Evolutionary conservation across 202 grass and related monocot species (phyloP).

Genomic region (Panicum virgatum): DNA sequence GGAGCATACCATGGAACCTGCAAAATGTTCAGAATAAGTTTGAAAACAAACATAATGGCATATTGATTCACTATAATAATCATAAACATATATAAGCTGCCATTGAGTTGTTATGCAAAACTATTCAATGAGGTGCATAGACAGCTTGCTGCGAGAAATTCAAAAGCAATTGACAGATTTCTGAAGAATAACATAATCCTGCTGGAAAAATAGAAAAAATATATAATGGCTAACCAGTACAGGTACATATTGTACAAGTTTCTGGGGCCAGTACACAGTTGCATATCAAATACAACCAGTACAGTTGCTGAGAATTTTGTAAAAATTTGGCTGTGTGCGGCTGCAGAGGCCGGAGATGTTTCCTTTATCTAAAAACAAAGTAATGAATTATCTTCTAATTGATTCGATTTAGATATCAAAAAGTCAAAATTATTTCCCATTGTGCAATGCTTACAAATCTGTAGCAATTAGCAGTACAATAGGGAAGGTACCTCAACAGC

Average conservation of each 20-base stretch:
- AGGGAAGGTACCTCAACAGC: constrained; percentile 74
- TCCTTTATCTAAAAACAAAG: too few relatives aligned
- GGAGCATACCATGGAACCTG: constrained; percentile 89
- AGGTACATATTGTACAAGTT: neutral
- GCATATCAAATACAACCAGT: neutral
- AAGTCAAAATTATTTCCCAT: neutral
- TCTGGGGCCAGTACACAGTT: neutral
- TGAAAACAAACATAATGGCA: neutral
- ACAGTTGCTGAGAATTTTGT: too few relatives aligned
- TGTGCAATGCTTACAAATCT: neutral
- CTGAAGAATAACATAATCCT: neutral
- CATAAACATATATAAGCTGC: neutral
- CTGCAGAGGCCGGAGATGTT: too few relatives aligned
- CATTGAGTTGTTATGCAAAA: neutral
- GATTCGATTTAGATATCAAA: neutral
- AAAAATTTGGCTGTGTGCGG: too few relatives aligned
- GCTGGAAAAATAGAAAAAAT: neutral
- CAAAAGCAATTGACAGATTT: constrained; percentile 6
- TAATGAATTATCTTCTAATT: neutral
- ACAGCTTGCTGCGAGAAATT: constrained; percentile 14
- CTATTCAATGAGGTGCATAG: neutral
- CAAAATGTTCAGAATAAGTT: constrained; percentile 15
- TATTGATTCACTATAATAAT: neutral
- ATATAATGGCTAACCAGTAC: neutral
- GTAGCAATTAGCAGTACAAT: neutral